phyloP scores from a whole-genome alignment of 2,329 filamentous ascomycete species.

The Basipetospora chlamydospora region DNA sequence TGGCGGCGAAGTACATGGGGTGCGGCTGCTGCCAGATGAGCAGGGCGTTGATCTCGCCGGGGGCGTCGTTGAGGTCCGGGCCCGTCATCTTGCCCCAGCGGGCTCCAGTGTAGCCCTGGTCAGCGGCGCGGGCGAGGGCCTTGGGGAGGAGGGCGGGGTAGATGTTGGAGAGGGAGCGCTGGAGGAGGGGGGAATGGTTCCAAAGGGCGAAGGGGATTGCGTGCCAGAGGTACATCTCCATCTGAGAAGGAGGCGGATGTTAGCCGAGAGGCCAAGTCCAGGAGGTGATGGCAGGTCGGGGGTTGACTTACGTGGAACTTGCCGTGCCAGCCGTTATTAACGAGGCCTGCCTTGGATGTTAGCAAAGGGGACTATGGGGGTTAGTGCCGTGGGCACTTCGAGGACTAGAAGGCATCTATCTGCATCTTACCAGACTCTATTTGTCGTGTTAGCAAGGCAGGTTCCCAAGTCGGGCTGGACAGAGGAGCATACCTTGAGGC shows the following conservation, averaged over 20 bases:
- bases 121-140: conserved; percentile 20
- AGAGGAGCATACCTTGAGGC: conserved; percentile 3
- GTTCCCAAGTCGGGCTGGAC: not conserved
- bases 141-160: conserved; percentile 31
- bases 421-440: conserved; percentile 4
- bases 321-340: conserved; percentile 32
- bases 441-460: not conserved
- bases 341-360: too few species aligned
- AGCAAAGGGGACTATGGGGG: too few species aligned
- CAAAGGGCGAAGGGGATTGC: conserved; percentile 34
- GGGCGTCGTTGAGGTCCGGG: conserved; percentile 36
- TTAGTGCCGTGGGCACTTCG: not conserved
- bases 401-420: not conserved
- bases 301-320: conserved; percentile 7
- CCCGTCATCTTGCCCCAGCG: conserved; percentile 26
- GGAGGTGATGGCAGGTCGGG: too few species aligned
- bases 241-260: conserved; percentile 10
- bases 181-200: conserved; percentile 28
- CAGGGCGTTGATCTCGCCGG: conserved; percentile 45
- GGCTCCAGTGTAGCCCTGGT: conserved; percentile 28
- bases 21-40: conserved; percentile 52
- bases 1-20: conserved; percentile 43
- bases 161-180: conserved; percentile 27
- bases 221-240: conserved; percentile 42
- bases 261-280: not conserved